Evolutionary conservation across 139 green algal species (phyloP).

Genomic region (Chlorella sp.): DNA sequence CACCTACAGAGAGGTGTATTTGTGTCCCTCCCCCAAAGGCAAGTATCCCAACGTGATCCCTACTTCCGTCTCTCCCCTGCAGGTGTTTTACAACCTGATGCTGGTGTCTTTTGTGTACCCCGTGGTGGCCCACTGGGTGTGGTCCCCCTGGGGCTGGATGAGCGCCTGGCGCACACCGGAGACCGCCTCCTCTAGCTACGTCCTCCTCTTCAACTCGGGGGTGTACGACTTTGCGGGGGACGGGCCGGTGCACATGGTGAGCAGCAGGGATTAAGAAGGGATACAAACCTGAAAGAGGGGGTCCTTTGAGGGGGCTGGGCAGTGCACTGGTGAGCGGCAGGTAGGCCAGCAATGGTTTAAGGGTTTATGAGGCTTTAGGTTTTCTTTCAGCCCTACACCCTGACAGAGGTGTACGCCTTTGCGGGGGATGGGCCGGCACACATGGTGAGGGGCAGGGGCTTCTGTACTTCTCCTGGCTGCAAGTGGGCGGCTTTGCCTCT

Average conservation of each 20-base stretch:
- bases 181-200: constrained; percentile 1
- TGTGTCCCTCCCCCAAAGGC: too few relatives aligned
- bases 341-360: too few relatives aligned
- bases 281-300: not conserved
- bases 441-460: constrained; percentile 53
- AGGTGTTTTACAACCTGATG: constrained; percentile 65
- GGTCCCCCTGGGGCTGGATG: constrained; percentile 59
- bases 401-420: constrained; percentile 66
- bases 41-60: too few relatives aligned
- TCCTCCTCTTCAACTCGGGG: constrained; percentile 48
- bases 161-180: constrained; percentile 25
- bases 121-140: constrained; percentile 74
- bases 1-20: too few relatives aligned
- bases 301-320: too few relatives aligned
- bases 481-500: too few relatives aligned
- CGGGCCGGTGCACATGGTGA: constrained; percentile 74
- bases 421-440: constrained; percentile 71
- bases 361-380: too few relatives aligned
- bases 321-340: too few relatives aligned
- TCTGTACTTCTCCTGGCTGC: too few relatives aligned
- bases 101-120: constrained; percentile 80
- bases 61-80: too few relatives aligned
- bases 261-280: not conserved
- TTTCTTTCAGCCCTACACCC: too few relatives aligned
- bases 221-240: constrained; percentile 70